Evolutionary conservation across 495 filamentous ascomycete species (phyloP).

Genomic region (Neurospora sp.): DNA sequence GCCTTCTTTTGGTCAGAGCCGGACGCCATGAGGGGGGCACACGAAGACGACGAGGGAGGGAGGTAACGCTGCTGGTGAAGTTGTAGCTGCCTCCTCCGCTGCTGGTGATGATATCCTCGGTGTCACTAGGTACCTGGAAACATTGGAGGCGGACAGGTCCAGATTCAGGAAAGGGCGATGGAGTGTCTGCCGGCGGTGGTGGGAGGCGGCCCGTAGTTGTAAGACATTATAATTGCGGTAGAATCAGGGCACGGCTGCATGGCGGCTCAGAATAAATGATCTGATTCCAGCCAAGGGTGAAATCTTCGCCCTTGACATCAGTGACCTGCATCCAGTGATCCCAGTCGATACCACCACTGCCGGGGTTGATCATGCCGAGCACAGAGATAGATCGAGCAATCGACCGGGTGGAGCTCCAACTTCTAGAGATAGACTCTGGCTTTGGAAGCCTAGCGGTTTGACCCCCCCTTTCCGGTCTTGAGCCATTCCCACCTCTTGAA

Average conservation of each 20-base stretch:
- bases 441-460: background rate
- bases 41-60: background rate
- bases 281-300: conserved; percentile 75
- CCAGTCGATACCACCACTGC: conserved; percentile 71
- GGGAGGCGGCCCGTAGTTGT: background rate
- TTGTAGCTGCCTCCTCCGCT: background rate
- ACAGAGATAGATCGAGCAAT: background rate
- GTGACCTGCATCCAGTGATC: conserved; percentile 93
- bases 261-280: conserved; percentile 80
- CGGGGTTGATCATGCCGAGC: conserved; percentile 38
- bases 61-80: background rate
- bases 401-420: background rate
- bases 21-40: background rate
- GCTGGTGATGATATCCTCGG: background rate
- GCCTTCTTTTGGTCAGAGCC: background rate
- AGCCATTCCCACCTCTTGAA: background rate
- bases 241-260: background rate
- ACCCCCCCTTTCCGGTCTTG: background rate
- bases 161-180: background rate
- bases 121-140: too few species aligned
- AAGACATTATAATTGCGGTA: background rate
- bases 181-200: background rate
- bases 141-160: background rate
- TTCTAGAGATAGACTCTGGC: background rate
- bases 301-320: conserved; percentile 84